phyloP scores from a whole-genome alignment of 805 yeast genomes.

The Schizosaccharomyces cryophilus region DNA sequence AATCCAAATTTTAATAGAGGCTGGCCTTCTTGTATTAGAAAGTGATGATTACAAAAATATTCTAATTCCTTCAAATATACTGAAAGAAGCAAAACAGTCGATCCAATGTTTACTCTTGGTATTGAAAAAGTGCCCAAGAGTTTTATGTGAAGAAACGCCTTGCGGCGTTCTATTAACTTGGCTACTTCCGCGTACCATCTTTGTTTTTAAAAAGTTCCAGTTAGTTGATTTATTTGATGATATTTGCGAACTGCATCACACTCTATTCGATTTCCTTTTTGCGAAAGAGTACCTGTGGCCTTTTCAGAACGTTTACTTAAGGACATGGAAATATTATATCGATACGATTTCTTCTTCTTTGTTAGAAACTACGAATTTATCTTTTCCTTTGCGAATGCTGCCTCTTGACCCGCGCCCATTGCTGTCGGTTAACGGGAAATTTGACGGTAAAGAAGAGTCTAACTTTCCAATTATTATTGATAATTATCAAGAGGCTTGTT shows the following conservation, averaged over 20 bases:
- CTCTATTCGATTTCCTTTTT: not conserved
- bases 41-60: not conserved
- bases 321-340: not conserved
- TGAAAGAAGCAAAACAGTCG: not conserved
- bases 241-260: not conserved
- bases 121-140: not conserved
- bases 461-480: not conserved
- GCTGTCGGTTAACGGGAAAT: not conserved
- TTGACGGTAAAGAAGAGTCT: not conserved
- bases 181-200: not conserved
- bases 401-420: not conserved
- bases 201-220: not conserved
- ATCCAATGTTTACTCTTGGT: not conserved
- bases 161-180: not conserved
- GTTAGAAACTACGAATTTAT: not conserved
- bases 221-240: not conserved
- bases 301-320: no score
- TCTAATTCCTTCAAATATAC: not conserved
- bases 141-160: not conserved
- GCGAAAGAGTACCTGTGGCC: not conserved
- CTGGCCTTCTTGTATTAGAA: constrained; percentile 1
- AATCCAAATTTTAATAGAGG: not conserved
- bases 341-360: not conserved
- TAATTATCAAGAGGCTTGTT: not conserved
- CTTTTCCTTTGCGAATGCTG: not conserved